phyloP scores from a whole-genome alignment of 1,284 basidiomycete genomes.

The Hemileia vastatrix region DNA sequence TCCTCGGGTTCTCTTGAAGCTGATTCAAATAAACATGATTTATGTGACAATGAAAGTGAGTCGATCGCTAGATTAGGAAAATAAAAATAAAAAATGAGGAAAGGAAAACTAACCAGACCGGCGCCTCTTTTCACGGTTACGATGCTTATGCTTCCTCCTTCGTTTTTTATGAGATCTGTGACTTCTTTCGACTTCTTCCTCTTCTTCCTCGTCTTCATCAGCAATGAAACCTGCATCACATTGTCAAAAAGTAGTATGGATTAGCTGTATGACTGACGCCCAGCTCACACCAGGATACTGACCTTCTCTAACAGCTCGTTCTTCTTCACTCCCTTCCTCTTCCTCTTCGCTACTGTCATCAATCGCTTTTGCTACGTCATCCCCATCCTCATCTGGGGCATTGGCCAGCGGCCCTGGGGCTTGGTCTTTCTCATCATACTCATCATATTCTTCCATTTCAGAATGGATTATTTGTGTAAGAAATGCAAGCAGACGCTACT shows the following conservation, averaged over 20 bases:
- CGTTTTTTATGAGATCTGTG: conserved; percentile 6
- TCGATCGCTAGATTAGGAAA: too few species aligned
- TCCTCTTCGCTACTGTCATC: conserved; percentile 24
- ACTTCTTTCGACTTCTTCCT: conserved; percentile 17
- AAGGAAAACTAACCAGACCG: conserved; percentile 9
- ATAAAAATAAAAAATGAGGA: neutral
- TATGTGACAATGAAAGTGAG: too few species aligned
- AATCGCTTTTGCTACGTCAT: neutral
- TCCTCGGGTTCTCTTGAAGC: conserved; percentile 46
- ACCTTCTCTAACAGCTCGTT: conserved; percentile 23
- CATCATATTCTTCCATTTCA: too few species aligned
- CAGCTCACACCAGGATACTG: too few species aligned
- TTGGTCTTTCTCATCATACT: too few species aligned
- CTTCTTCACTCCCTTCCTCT: conserved; percentile 24
- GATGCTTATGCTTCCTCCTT: conserved; percentile 16
- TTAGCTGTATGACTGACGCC: too few species aligned
- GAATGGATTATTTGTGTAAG: too few species aligned
- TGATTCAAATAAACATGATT: neutral
- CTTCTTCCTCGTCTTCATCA: conserved; percentile 22
- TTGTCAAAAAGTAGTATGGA: too few species aligned
- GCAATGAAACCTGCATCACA: conserved; percentile 21
- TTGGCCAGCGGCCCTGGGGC: too few species aligned
- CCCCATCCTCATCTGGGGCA: conserved; percentile 11
- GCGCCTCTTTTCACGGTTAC: conserved; percentile 21
- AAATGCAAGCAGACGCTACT: too few species aligned